Base-by-base conservation (phyloP, 495 filamentous ascomycete species). In the Trichoderma virens region DNA sequence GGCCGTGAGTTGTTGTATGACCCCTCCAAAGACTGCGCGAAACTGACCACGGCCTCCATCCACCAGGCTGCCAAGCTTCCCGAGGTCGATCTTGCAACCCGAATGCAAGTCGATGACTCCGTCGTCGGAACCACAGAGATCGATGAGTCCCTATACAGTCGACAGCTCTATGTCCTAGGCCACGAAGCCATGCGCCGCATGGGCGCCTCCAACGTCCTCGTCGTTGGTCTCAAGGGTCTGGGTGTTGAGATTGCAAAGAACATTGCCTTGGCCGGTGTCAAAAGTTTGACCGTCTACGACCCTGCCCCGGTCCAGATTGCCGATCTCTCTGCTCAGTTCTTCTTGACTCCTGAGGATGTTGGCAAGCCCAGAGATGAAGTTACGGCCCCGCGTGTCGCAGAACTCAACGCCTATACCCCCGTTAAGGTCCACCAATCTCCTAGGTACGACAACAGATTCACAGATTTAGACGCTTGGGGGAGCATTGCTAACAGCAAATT, bases 141-240 rank as follows among this genome's bases (percentile, higher is more conserved):
- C 78, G 95, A 99, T 74, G 95, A 99, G 78, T 91, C 90, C 61
- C 84, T 99, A 67, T 99, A 99, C 83, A 97, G 92, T 76, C 86
- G 95, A 64, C 95, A 99, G 78, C 90, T 99, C 59, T 96, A 98
- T 75, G 94, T 98, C 61, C 86, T 99, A 65, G 95, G 95, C 34
- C 95, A 98, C 76, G 95, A 99, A 80, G 95, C 95, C 62, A 99
- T 99, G 95, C 98, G 96, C 80, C 90, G 93, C 64, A 99, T 99
- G 95, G 84, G 92, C 73, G 89, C 92, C 60, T 98, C 95, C 25
- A 92, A 98, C 74, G 86, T 99, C 54, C 88, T 99, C 23, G 85
- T 99, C 62, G 90, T 92, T 62, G 95, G 95, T 62, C 77, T 97
- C 68, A 91, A 92, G 73, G 94, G 95, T 23, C 84, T 99, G 35